Evolutionary conservation across 345 rosid genomes (phyloP), one percentile per base, ranked within the genome.

Genomic region (Litchi chinensis): DNA sequence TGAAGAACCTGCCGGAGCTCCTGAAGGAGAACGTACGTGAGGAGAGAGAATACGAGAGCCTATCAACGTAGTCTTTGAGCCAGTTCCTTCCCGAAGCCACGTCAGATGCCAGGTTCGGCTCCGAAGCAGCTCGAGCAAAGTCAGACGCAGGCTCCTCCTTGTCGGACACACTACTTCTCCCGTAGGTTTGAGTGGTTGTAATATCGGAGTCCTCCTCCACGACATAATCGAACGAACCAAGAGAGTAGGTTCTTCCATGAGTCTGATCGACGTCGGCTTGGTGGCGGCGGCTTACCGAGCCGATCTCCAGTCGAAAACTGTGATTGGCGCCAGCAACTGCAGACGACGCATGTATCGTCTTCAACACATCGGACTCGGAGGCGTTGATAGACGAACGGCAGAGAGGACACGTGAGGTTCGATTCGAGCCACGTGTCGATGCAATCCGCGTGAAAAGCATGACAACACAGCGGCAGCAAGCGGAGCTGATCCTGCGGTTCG

Each of bases 401-500:
- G 37, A 96, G 91, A 19, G 99, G 99, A 83, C 99, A 96, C 0
- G 97, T 90, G 16, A 87, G 95, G 73, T 91, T 91, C 2, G 94
- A 82, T 3, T 59, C 71, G 3, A 94, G 89, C 98, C 99, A 96
- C 1, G 89, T 86, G 80, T 92, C 98, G 60, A 96, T 86, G 82
- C 99, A 96, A 1, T 81, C 76, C 0, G 89, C 87, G 73, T 96
- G 99, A 71, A 96, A 96, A 10, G 98, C 99, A 73, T 96, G 98
- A 74, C 97, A 91, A 57, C 98, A 96, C 5, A 96, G 87, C 5
- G 97, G 97, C 4, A 96, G 91, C 1, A 96, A 89, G 56, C 98
- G 93, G 68, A 96, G 93, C 79, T 86, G 97, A 81, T 96, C 97
- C 6, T 88, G 83, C 40, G 86, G 82, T 72, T 90, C 91, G 74